Base-by-base conservation (phyloP, 192 early-diverging fungal species). In the Mortierella claussenii region DNA sequence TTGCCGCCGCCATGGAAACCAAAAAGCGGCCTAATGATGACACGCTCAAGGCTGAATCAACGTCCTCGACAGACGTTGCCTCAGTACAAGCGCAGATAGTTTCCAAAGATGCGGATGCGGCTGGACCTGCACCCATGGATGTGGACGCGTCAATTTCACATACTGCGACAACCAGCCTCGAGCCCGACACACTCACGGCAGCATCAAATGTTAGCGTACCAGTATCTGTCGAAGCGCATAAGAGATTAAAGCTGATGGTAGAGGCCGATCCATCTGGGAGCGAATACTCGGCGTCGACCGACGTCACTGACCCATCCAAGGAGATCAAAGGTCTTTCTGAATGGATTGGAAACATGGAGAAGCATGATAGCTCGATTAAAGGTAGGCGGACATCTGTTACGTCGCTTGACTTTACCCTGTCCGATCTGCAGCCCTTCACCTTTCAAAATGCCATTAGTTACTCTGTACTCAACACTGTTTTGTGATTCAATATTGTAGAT, bases 1-100 rank as follows among this genome's bases (percentile, higher is more conserved):
- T n/a, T n/a, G 3, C 6, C 5, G 30, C n/a, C 42, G 15, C 21
- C 1, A 76, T 76, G 73, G 73, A 76, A n/a, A 60, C 63, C 51
- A 76, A 76, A 55, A 76, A 76, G 47, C 57, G 73, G 23, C 64
- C 73, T 3, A 76, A 66, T 30, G 57, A 66, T 12, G 71, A 76
- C n/a, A 12, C 26, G 15, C 55, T 30, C 18, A 42, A 58, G 21
- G 9, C 30, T 9, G 60, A 50, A 13, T 3, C n/a, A 12, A 13
- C 27, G 18, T 5, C 47, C n/a, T 64, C 51, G 9, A 13, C 49
- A 30, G 15, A 20, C 1, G 15, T 27, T 13, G 43, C 45, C n/a
- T 4, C 33, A 4, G 26, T 2, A 7, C 1, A 7, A 4, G 40
- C n/a, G n/a, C 6, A 42, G 17, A 13, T 15, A 20, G 30, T 12